phyloP scores from a whole-genome alignment of 345 rosid genomes.

The Eucalyptus melliodora region DNA sequence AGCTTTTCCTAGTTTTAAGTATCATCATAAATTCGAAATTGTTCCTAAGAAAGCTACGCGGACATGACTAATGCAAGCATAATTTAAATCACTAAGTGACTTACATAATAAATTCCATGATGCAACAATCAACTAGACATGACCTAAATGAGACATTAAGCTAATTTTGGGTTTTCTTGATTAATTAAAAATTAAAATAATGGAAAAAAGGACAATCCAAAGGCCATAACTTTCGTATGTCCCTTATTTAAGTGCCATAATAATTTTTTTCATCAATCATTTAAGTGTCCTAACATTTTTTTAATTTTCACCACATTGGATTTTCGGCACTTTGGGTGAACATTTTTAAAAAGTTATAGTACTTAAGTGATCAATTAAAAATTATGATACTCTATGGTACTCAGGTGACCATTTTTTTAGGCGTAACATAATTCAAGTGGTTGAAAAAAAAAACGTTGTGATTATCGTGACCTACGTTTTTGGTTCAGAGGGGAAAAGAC shows the following conservation, averaged over 20 bases:
- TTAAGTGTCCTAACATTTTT: too few relatives aligned
- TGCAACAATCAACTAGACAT: not conserved
- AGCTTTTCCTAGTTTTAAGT: not conserved
- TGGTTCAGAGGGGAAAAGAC: rapidly evolving
- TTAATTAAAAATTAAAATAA: too few relatives aligned
- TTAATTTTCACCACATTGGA: too few relatives aligned
- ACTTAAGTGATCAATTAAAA: too few relatives aligned
- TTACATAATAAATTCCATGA: not conserved
- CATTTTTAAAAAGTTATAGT: rapidly evolving
- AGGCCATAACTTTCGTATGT: rapidly evolving
- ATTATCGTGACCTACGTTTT: too few relatives aligned
- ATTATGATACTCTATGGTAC: too few relatives aligned
- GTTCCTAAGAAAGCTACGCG: not conserved
- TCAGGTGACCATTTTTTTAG: too few relatives aligned
- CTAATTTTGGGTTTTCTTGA: not conserved
- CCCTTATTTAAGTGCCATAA: rapidly evolving
- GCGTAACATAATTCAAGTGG: rapidly evolving
- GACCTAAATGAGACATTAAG: not conserved
- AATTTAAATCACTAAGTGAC: not conserved
- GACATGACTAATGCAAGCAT: not conserved
- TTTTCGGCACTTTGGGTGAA: not conserved
- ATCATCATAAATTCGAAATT: too few relatives aligned
- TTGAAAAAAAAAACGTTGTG: rapidly evolving
- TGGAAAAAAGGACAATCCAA: too few relatives aligned
- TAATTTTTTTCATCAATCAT: not conserved